Base-by-base conservation (phyloP, 1,284 basidiomycete genomes). In the Mycosarcoma maydis region DNA sequence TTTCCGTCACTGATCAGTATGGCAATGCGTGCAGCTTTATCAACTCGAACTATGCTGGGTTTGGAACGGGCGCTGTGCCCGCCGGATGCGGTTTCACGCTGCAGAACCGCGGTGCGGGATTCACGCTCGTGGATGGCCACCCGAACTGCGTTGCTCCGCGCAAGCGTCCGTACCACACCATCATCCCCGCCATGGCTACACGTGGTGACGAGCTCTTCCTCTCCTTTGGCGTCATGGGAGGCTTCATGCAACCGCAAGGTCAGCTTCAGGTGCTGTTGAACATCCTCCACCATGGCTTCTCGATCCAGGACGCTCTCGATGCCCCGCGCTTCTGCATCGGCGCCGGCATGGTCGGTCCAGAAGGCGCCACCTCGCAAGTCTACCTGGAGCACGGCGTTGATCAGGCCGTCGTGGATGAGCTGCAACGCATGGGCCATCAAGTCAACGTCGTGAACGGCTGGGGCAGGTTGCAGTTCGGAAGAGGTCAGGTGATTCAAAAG, bases 271-370 rank as follows among this genome's bases (percentile, higher is more conserved):
- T 97, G 8, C 85, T 98, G n/a, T 83, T 97, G 41, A 95, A 94
- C 80, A 87, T 94, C 54, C 86, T 97, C 14, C 82, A 82, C 42
- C 88, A 92, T 45, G 93, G 94, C 1, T 90, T 89, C 81, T 89
- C 88, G 4, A 87, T 92, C 7, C 76, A 78, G 42, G 60, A 61
- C 11, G 73, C 75, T 0, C 86, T 96, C 34, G 95, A 97, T 83
- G 90, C 93, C 0, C 94, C 93, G 4, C 87, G 94, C n/a, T 95
- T 97, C 85, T 96, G 93, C 82, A 94, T 97, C 92, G 69, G 92
- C 19, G 87, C 92, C 4, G 91, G 90, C 19, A 87, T 87, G 71
- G 90, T 91, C 0, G 89, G 90, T 59, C 83, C 87, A 1, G 85
- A 79, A 5, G 80, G 67, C 73, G 86, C 90, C 47, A 90, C 91